Percentiles rank a stretch among this genome's conserved stretches.
These are phyloP conservation scores for Inosperma sp. DNA, from an alignment of 768 basidiomycete genomes.

Conservation along the genomic window DNA sequence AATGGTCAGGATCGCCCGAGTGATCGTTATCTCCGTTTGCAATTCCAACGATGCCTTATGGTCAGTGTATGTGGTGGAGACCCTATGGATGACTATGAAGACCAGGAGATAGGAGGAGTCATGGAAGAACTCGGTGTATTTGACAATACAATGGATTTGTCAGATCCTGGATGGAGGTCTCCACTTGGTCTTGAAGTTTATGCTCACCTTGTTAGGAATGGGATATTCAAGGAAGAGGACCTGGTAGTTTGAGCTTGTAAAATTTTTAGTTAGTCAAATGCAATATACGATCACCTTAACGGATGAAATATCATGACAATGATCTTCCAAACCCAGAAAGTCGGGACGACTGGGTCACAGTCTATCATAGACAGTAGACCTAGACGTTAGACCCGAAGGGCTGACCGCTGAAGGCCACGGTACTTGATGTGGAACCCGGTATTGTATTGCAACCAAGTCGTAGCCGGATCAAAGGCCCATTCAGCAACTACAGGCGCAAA, in stretches of 20 bases:
- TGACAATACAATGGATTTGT: neutral
- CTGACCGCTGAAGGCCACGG: too few relatives aligned
- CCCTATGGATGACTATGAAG: neutral
- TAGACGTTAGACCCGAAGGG: too few relatives aligned
- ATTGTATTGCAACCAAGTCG: too few relatives aligned
- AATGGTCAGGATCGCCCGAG: neutral
- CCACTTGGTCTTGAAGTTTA: neutral
- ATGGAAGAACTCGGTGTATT: neutral
- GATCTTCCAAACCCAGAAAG: too few relatives aligned
- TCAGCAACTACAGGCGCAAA: too few relatives aligned
- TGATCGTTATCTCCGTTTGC: constrained; percentile 2
- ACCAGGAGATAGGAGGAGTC: neutral
- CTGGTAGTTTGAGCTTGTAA: neutral
- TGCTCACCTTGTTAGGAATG: neutral
- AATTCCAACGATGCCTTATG: neutral
- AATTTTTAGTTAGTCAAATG: neutral
- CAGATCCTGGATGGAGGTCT: neutral
- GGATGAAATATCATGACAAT: too few relatives aligned
- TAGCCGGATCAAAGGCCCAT: too few relatives aligned
- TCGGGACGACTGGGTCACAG: too few relatives aligned
- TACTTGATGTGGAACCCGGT: too few relatives aligned
- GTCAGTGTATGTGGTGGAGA: neutral
- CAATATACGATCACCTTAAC: too few relatives aligned
- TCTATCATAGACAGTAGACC: too few relatives aligned
- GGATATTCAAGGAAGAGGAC: neutral